Conservation (phyloP, 1,139 yeast species). For the Blastobotrys proliferans region DNA sequence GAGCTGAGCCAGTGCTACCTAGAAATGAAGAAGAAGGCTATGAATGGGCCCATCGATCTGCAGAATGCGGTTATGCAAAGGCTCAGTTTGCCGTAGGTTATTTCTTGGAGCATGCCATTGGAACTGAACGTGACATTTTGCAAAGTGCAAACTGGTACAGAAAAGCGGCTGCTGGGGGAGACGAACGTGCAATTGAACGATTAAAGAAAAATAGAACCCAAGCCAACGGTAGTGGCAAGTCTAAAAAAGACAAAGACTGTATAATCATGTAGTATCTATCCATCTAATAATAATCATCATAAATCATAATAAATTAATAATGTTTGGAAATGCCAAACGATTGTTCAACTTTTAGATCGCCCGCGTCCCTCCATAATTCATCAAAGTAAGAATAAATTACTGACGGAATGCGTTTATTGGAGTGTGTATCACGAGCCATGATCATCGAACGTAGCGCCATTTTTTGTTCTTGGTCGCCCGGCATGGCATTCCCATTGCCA, state of each 20-base stretch:
- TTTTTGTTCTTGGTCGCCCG: constrained; percentile 50
- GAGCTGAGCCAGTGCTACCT: constrained; percentile 76
- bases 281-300: background rate
- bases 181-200: constrained; percentile 53
- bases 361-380: constrained; percentile 30
- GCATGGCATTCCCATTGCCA: constrained; percentile 52
- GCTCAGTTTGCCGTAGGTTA: constrained; percentile 87
- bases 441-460: constrained; percentile 48
- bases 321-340: constrained; percentile 25
- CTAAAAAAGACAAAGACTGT: constrained; percentile 38
- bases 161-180: constrained; percentile 71
- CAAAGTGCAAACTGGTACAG: constrained; percentile 73
- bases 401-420: constrained; percentile 21
- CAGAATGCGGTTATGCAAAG: constrained; percentile 64
- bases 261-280: constrained; percentile 40
- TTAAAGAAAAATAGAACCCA: constrained; percentile 25
- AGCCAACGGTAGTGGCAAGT: constrained; percentile 18
- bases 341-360: constrained; percentile 24
- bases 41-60: constrained; percentile 92
- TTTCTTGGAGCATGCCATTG: constrained; percentile 83
- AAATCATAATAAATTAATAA: constrained; percentile 9
- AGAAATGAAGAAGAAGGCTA: constrained; percentile 83
- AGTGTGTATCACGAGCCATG: constrained; percentile 21
- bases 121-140: constrained; percentile 57
- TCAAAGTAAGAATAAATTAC: constrained; percentile 25